Evolutionary conservation across 305 asterid genomes (phyloP), one percentile per base, ranked within the genome.

Genomic region (Rubia balearica): DNA sequence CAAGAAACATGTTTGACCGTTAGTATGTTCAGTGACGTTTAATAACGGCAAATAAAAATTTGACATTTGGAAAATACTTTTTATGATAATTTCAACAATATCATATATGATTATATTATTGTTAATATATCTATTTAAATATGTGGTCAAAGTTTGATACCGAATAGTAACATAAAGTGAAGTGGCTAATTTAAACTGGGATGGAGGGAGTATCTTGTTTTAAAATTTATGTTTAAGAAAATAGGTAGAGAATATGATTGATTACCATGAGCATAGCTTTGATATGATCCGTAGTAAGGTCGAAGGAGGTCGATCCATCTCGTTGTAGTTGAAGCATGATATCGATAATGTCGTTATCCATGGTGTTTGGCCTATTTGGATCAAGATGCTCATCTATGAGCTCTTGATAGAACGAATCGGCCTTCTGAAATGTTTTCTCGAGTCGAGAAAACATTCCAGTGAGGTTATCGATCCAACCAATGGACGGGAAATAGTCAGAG

Each of bases 241-340:
- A 17, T 55, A 19, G 8, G 61, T 0, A 3, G 10, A 55, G 10
- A 55, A 55, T 0, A 55, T 17, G 24, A 4, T 49, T 49, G 4
- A 13, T 51, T 73, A 73, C 76, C 76, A 66, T 53, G 10, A 73
- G 76, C 27, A 73, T 24, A 0, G 57, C 76, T 42, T 73, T 73
- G 62, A 73, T 64, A 12, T 56, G 57, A 0, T 66, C 55, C 7
- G 1, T 59, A 1, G 51, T 63, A 3, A 73, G 1, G 0, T 42
- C 14, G 19, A 73, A 40, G 3, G 65, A 21, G 5, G 53, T 42
- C 16, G 67, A 33, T 8, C 12, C 7, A 1, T 73, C 71, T 24
- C 67, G 38, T 21, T 43, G 49, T 6, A 73, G 17, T 13, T 66
- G 76, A 19, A 73, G 67, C 53, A 73, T 36, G 17, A 73, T 36